phyloP scores from a whole-genome alignment of 2,329 filamentous ascomycete species.

The Penicillium sp. region DNA sequence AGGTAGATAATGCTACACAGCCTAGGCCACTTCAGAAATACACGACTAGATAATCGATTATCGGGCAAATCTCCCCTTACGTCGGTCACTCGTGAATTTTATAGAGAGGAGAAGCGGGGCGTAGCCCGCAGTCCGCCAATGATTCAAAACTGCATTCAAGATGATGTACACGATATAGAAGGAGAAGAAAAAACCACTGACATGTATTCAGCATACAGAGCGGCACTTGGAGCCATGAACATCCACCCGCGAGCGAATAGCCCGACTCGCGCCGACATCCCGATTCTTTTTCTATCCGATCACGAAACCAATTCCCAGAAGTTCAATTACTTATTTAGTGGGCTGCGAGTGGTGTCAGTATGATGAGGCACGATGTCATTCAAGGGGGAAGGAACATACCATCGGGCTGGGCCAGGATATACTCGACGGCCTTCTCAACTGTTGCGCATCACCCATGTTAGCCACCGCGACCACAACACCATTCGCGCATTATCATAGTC shows the following conservation, averaged over 20 bases:
- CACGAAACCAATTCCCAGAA: conserved; percentile 27
- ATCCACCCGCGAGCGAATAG: conserved; percentile 35
- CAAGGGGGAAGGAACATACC: conserved; percentile 61
- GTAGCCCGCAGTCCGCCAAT: conserved; percentile 10
- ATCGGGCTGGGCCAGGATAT: conserved; percentile 91
- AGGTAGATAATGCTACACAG: neutral
- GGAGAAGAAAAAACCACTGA: conserved; percentile 37
- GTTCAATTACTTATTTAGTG: conserved; percentile 42
- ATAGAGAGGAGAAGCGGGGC: conserved; percentile 14
- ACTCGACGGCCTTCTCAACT: conserved; percentile 95
- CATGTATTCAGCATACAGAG: conserved; percentile 44
- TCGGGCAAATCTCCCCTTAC: no score
- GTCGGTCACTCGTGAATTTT: no score
- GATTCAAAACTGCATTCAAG: conserved; percentile 42
- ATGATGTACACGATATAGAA: conserved; percentile 50
- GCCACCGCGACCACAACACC: neutral
- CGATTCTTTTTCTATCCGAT: conserved; percentile 42
- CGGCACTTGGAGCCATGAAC: conserved; percentile 30
- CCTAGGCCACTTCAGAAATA: no score
- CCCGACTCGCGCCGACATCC: conserved; percentile 34
- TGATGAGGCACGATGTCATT: neutral
- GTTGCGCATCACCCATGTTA: conserved; percentile 26
- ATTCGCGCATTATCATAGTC: neutral
- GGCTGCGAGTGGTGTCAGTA: conserved; percentile 33
- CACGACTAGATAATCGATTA: no score